Evolutionary conservation across 1,139 yeast genomes (phyloP), one percentile per base, ranked within the genome.

Genomic region (Candida gigantensis): DNA sequence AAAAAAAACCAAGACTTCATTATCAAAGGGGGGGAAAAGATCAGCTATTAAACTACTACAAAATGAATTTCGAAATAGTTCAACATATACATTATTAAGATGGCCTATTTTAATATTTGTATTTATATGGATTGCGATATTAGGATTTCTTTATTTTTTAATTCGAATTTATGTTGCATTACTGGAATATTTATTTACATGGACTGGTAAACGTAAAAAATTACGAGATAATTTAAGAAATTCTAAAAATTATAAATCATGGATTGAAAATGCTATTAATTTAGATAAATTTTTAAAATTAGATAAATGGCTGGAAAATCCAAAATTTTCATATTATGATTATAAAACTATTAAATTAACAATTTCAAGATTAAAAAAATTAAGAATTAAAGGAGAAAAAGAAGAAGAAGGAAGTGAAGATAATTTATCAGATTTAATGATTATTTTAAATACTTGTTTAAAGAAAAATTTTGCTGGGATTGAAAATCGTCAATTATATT

Each of bases 381-480:
- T 72, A 28, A 56, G 80, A 13, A n/a, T n/a, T n/a, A n/a, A n/a
- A n/a, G n/a, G n/a, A n/a, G n/a, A n/a, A n/a, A n/a, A n/a, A n/a
- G n/a, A n/a, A n/a, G n/a, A n/a, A n/a, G n/a, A n/a, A n/a, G n/a
- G n/a, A n/a, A 46, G 46, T 10, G 48, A 51, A 4, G 52, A 62
- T 5, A 51, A 60, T 10, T 66, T 65, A 19, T 72, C 70, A 12
- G 82, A 79, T 28, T 53, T 84, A 25, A 65, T 78, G 62, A 59
- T 74, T 6, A 60, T 81, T 10, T 60, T 85, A 19, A 88, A 82
- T 49, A 81, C 81, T 4, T 84, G 92, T 50, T 60, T 84, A 24
- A 82, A 82, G 51, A 68, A 78, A 40, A 85, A 85, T 53, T 85
- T 84, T 61, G 90, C 89, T 5, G 92, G 94, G 0, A 80, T 81